A percentile compares a stretch with the other conserved stretches of the same genome.
Conservation (phyloP, 306 rosid genomes). For the Medicago lupulina region DNA sequence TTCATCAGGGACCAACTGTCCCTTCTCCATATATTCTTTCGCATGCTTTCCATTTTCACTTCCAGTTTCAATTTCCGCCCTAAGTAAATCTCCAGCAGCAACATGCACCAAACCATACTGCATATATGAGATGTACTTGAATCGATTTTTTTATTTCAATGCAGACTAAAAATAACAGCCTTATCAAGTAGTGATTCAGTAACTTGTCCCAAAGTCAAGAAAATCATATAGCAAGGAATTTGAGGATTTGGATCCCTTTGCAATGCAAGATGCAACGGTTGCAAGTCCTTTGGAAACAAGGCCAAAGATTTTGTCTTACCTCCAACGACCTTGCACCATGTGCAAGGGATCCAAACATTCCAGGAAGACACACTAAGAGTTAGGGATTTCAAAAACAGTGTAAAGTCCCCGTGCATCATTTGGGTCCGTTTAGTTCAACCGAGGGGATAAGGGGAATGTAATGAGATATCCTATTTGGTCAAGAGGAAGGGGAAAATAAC, state of each 20-base stretch:
- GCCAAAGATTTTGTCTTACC: background rate
- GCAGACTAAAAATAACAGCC: slow-evolving; percentile 43
- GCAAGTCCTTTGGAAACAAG: background rate
- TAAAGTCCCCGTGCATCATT: background rate
- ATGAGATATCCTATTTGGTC: background rate
- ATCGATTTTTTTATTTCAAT: slow-evolving; percentile 51
- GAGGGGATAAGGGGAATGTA: background rate
- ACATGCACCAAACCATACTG: slow-evolving; percentile 92
- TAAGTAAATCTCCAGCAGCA: slow-evolving; percentile 96
- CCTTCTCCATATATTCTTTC: slow-evolving; percentile 83
- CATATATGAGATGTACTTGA: slow-evolving; percentile 54
- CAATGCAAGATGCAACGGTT: background rate
- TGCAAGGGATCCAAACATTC: background rate
- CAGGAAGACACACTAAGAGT: background rate
- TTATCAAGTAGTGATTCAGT: slow-evolving; percentile 27
- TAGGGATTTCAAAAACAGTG: background rate
- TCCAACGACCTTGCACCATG: background rate
- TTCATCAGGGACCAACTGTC: slow-evolving; percentile 83
- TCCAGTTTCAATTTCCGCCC: slow-evolving; percentile 83
- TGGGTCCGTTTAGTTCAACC: background rate
- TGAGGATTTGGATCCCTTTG: background rate
- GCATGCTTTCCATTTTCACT: slow-evolving; percentile 85
- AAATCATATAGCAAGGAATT: background rate
- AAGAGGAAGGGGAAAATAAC: background rate
- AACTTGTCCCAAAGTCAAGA: background rate